These are phyloP conservation scores for Penicillium egyptiacum DNA, from an alignment of 495 filamentous ascomycete genomes.

Conservation along the genomic window DNA sequence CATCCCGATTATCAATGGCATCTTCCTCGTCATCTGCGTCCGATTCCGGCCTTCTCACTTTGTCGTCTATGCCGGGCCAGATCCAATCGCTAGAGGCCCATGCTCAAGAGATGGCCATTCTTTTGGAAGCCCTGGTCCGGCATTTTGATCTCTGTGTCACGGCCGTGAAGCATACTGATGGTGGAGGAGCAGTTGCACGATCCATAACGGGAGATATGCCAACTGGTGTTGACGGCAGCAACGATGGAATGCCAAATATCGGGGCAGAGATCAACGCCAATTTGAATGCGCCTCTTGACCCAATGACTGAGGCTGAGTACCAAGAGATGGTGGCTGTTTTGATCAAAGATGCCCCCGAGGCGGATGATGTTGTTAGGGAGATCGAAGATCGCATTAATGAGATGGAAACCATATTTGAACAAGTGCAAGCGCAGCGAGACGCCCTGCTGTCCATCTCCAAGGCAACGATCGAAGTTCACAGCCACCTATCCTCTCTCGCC, in stretches of 20 bases:
- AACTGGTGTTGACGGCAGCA: conserved; percentile 55
- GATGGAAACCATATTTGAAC: conserved; percentile 66
- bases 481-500: conserved; percentile 66
- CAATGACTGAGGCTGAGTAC: conserved; percentile 72
- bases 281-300: conserved; percentile 57
- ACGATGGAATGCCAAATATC: conserved; percentile 51
- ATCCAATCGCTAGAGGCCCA: conserved; percentile 72
- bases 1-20: conserved; percentile 42
- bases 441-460: conserved; percentile 51
- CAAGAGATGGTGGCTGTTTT: conserved; percentile 81
- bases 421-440: conserved; percentile 54
- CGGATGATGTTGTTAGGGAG: conserved; percentile 86
- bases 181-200: conserved; percentile 70
- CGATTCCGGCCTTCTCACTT: conserved; percentile 36
- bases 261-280: conserved; percentile 58
- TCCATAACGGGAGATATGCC: conserved; percentile 60
- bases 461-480: conserved; percentile 57
- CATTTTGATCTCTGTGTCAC: conserved; percentile 96
- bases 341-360: conserved; percentile 77
- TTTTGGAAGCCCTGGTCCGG: conserved; percentile 76
- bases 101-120: conserved; percentile 78
- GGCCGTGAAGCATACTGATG: conserved; percentile 90
- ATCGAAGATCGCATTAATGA: conserved; percentile 71
- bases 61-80: conserved; percentile 61
- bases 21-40: conserved; percentile 40